Evolutionary conservation across 345 rosid species (phyloP), one percentile per base, ranked within the genome.

Genomic region (Trapa bicornis): DNA sequence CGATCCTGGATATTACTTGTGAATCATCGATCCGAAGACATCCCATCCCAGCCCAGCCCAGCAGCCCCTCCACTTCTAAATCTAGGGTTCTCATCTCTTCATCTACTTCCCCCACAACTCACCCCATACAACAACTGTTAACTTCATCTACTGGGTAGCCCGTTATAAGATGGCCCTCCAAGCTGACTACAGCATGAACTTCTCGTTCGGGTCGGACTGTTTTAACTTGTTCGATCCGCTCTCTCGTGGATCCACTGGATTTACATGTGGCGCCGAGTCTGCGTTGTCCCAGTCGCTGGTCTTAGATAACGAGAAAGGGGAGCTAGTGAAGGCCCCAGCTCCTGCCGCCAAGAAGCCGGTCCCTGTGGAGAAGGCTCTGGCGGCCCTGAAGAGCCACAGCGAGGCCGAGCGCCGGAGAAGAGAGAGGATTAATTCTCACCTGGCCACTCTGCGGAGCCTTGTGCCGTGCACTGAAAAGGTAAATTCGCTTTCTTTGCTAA

Each of bases 321-420:
- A 82, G 85, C 87, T 84, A 37, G 87, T 83, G 60, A 74, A 84
- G 73, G 80, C 82, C 54, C 75, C 82, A 50, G 76, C 62, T 60
- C 75, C 75, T 39, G 71, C 45, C 15, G 81, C 74, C 72, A 82
- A 78, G 79, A 82, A 80, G 74, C 80, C 56, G 36, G 73, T 68
- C 38, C 68, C 87, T 17, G 81, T 76, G 65, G 85, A 79, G 60
- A 86, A 82, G 73, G 77, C 74, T 47, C 38, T 70, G 73, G 83
- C 80, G 61, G 95, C 91, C 72, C 70, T 84, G 75, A 86, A 75
- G 82, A 84, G 78, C 76, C 95, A 88, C 52, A 81, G 95, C 65
- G 91, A 86, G 66, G 91, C 95, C 1, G 95, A 88, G 81, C 84
- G 87, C 80, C 83, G 89, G 64, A 81, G 95, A 56, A 84, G 95